These are phyloP conservation scores for Simplicillium aogashimaense DNA, from an alignment of 2,329 filamentous ascomycete species.

Conservation along the genomic window DNA sequence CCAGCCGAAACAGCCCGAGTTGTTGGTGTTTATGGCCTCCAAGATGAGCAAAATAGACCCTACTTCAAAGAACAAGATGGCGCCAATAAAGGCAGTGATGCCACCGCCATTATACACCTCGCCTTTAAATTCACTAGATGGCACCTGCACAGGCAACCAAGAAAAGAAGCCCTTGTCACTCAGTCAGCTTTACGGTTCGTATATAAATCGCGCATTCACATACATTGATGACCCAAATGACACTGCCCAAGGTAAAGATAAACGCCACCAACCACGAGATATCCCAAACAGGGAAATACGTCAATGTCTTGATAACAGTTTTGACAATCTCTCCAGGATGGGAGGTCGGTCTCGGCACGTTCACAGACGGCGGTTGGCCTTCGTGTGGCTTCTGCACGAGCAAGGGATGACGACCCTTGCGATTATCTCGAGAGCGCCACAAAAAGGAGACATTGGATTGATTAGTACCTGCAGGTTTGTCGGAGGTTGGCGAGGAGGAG, in stretches of 20 bases:
- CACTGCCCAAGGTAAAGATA: constrained; percentile 26
- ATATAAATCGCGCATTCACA: constrained; percentile 7
- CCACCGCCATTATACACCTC: constrained; percentile 47
- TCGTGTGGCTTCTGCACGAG: constrained; percentile 15
- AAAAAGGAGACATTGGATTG: constrained; percentile 18
- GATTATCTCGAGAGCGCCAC: constrained; percentile 32
- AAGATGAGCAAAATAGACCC: constrained; percentile 54
- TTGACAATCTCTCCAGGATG: constrained; percentile 12
- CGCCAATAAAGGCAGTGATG: constrained; percentile 55
- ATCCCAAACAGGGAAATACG: constrained; percentile 28
- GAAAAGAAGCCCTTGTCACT: constrained; percentile 50
- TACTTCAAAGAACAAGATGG: constrained; percentile 51
- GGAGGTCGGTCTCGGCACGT: constrained; percentile 12
- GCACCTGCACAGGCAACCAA: constrained; percentile 47
- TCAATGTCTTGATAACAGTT: constrained; percentile 24
- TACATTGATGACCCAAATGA: constrained; percentile 9
- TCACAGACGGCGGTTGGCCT: constrained; percentile 6
- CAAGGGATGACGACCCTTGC: constrained; percentile 28
- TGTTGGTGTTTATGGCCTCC: constrained; percentile 60
- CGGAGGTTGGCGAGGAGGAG: neutral
- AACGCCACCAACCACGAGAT: constrained; percentile 30
- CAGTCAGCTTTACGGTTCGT: constrained; percentile 15
- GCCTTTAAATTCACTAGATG: constrained; percentile 39
- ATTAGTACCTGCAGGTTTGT: neutral
- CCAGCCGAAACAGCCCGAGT: constrained; percentile 59